These are phyloP conservation scores for Biscogniauxia sp. DNA, from an alignment of 2,329 filamentous ascomycete species.

Conservation along the genomic window DNA sequence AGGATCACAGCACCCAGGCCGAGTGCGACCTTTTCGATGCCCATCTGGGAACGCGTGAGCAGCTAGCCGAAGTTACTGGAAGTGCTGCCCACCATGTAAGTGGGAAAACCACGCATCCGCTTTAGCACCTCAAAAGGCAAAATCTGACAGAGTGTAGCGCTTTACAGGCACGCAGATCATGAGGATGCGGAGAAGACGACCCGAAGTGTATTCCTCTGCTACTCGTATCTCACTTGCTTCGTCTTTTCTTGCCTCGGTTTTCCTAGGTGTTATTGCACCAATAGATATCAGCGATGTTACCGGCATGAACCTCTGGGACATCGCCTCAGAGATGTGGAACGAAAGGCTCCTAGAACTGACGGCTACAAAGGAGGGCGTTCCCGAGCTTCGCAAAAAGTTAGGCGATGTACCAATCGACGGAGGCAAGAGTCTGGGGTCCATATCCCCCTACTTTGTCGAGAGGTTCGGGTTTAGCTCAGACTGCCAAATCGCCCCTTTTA, in stretches of 20 bases:
- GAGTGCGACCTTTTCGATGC: slow-evolving; percentile 89
- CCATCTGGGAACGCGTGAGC: slow-evolving; percentile 62
- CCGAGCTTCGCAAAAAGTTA: slow-evolving; percentile 71
- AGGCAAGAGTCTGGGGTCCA: slow-evolving; percentile 70
- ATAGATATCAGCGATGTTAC: slow-evolving; percentile 94
- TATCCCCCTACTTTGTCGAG: slow-evolving; percentile 75
- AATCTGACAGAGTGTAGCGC: slow-evolving; percentile 50
- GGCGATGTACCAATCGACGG: slow-evolving; percentile 79
- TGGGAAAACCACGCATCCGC: slow-evolving; percentile 9
- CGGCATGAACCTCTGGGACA: slow-evolving; percentile 96
- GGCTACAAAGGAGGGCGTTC: slow-evolving; percentile 56
- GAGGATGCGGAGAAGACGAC: slow-evolving; percentile 76
- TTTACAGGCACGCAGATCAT: slow-evolving; percentile 98
- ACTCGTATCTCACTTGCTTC: slow-evolving; percentile 89
- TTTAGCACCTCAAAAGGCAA: background rate
- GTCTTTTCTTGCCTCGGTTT: slow-evolving; percentile 88
- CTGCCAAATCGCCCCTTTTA: slow-evolving; percentile 81
- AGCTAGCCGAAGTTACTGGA: slow-evolving; percentile 76
- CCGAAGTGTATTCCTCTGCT: slow-evolving; percentile 77
- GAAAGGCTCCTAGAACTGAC: slow-evolving; percentile 72
- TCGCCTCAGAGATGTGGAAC: slow-evolving; percentile 70
- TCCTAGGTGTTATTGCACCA: slow-evolving; percentile 81
- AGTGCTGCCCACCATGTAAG: slow-evolving; percentile 92
- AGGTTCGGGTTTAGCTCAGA: slow-evolving; percentile 74
- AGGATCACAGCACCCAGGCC: slow-evolving; percentile 89